Percentiles rank a stretch among this genome's conserved stretches.
Evolutionary conservation across 2,329 filamentous ascomycete genomes (phyloP).

Genomic region (Podosphaera fusca): DNA sequence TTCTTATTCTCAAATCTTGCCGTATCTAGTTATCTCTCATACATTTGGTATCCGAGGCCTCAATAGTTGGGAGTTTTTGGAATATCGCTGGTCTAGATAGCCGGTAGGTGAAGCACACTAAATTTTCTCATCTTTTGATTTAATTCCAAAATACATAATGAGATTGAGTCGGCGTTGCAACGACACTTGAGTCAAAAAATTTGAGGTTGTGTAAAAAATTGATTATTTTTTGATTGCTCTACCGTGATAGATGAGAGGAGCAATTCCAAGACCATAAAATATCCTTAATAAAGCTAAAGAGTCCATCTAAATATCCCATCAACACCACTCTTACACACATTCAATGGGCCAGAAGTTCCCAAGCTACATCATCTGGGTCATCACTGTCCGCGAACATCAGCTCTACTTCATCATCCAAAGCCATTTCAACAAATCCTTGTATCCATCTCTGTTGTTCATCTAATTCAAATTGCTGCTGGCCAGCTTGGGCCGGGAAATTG

Average conservation of each 20-base stretch:
- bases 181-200: neutral
- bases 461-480: slow-evolving; percentile 3
- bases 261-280: neutral
- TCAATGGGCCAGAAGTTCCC: slow-evolving; percentile 18
- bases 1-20: too few relatives aligned
- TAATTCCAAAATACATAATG: too few relatives aligned
- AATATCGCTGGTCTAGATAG: too few relatives aligned
- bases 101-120: too few relatives aligned
- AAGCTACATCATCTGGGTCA: slow-evolving; percentile 22
- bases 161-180: neutral
- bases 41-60: too few relatives aligned
- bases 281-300: neutral
- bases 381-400: slow-evolving; percentile 16
- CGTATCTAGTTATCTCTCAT: too few relatives aligned
- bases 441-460: slow-evolving; percentile 14
- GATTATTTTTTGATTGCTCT: neutral
- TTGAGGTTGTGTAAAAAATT: neutral
- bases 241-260: neutral
- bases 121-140: too few relatives aligned
- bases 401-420: slow-evolving; percentile 16
- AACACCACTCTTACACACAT: neutral
- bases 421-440: slow-evolving; percentile 16
- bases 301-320: neutral
- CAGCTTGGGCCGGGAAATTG: slow-evolving; percentile 4
- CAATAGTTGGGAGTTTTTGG: too few relatives aligned